Evolutionary conservation across 2,329 filamentous ascomycete genomes (phyloP).

Genomic region (Ceratocystis lukuohia): DNA sequence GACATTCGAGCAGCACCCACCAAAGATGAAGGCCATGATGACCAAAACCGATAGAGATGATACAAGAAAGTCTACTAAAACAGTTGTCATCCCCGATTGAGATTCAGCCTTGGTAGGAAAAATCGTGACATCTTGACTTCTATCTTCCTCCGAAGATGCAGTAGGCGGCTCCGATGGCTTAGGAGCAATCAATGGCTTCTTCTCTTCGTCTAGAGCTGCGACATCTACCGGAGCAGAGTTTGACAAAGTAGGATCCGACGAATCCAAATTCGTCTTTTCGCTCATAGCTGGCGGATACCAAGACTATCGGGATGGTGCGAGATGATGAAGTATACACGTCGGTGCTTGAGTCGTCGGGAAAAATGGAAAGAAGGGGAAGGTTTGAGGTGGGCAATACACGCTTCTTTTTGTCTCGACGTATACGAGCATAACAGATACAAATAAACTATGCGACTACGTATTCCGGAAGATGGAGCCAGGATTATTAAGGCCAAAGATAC

Average conservation of each 20-base stretch:
- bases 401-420: not conserved
- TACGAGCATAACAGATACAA: not conserved
- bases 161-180: not conserved
- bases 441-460: not conserved
- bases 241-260: not conserved
- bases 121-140: not conserved
- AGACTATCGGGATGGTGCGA: not conserved
- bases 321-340: not conserved
- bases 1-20: slow-evolving; percentile 93
- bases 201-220: not conserved
- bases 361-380: not conserved
- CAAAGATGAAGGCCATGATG: slow-evolving; percentile 68
- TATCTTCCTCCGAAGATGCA: not conserved
- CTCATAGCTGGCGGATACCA: slow-evolving; percentile 1
- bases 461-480: not conserved
- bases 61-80: slow-evolving; percentile 8
- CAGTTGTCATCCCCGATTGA: not conserved
- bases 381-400: not conserved
- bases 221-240: not conserved
- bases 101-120: not conserved
- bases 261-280: not conserved
- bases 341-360: not conserved
- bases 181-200: not conserved
- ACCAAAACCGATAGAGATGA: slow-evolving; percentile 41
- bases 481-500: not conserved